Evolutionary conservation across 441 rosid genomes (phyloP), one percentile per base, ranked within the genome.

Genomic region (Eutrema salsugineum): DNA sequence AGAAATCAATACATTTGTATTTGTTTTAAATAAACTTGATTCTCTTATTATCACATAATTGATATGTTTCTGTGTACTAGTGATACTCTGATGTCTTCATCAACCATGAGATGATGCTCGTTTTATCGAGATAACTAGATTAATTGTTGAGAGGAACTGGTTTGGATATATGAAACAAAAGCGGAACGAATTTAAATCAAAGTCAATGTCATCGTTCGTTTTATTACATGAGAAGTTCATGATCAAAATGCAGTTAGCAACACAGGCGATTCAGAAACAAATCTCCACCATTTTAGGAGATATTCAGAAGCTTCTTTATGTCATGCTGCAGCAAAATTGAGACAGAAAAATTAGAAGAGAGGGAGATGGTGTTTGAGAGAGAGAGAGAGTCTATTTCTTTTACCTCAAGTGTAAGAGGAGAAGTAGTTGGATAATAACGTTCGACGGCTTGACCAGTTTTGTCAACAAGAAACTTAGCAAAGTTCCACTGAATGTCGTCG

Each of bases 401-500:
- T 78, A 91, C 95, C 97, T 88, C 94, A 10, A 91, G 70, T 47
- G 86, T 78, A 65, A 86, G 86, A 65, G 97, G 93, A 72, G 95
- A 81, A 72, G 97, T 91, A 11, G 96, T 88, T 20, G 96, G 97
- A 63, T 91, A 90, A 77, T 83, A 91, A 32, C 97, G 97, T 71
- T 91, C 80, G 9, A 75, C 86, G 61, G 87, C 87, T 79, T 86
- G 80, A 44, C 95, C 97, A 22, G 85, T 83, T 63, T 84, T 86
- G 38, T 82, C 78, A 38, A 91, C 91, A 50, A 90, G 85, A 81
- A 94, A 91, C 84, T 94, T 91, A 32, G 93, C 91, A 71, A 91
- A 91, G 86, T 94, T 94, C 94, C 97, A 91, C 35, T 94, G 99
- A 66, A 94, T 90, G 28, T 94, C 95, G 35, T 91, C 99, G n/a